Evolutionary conservation across 345 rosid genomes (phyloP).

Genomic region (Eucalyptus fibrosa): DNA sequence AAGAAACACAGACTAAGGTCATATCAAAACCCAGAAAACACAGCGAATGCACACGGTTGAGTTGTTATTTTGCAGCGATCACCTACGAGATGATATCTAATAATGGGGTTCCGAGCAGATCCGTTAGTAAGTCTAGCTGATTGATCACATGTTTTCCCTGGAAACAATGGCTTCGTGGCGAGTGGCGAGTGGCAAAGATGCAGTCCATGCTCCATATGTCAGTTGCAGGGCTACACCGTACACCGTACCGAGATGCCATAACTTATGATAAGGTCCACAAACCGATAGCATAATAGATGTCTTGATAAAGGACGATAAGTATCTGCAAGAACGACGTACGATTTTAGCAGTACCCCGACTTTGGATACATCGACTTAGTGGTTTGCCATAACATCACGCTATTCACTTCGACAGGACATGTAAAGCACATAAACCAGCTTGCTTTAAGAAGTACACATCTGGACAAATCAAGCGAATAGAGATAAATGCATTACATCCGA

Average conservation of each 20-base stretch:
- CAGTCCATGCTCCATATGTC: slow-evolving; percentile 93
- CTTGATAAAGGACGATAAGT: neutral
- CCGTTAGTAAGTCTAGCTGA: slow-evolving; percentile 83
- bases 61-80: neutral
- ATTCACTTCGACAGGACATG: neutral
- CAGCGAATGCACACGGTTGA: neutral
- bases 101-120: slow-evolving; percentile 91
- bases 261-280: neutral
- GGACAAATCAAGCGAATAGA: neutral
- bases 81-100: slow-evolving; percentile 73
- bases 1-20: neutral
- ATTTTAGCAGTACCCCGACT: neutral
- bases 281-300: neutral
- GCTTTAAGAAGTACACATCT: neutral
- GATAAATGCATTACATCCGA: neutral
- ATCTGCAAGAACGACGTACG: neutral
- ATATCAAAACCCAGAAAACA: neutral
- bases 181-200: slow-evolving; percentile 78
- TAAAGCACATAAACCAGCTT: neutral
- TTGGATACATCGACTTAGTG: neutral
- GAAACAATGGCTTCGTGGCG: slow-evolving; percentile 73
- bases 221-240: slow-evolving; percentile 90
- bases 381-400: neutral
- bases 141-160: slow-evolving; percentile 77
- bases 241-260: slow-evolving; percentile 27